A percentile compares a stretch with the other conserved stretches of the same genome.
These are phyloP conservation scores for Pythium vanterpoolii DNA, from an alignment of 352 stramenopile genomes.

Conservation along the genomic window DNA sequence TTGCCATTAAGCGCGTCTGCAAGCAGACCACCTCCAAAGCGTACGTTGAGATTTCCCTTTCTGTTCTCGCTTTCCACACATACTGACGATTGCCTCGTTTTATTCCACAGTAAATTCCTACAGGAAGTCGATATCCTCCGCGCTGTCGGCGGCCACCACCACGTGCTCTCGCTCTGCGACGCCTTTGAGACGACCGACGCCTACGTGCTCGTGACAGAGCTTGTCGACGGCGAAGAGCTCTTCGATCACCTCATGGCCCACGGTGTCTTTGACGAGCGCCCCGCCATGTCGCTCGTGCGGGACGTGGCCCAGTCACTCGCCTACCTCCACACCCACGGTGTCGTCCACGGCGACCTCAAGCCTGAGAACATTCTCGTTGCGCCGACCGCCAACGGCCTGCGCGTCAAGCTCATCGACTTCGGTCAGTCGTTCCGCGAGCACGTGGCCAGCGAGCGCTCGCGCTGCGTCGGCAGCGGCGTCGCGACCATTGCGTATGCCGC, in stretches of 20 bases:
- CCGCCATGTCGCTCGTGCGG: constrained; percentile 17
- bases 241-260: constrained; percentile 29
- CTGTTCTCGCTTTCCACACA: background rate
- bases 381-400: background rate
- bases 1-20: constrained; percentile 35
- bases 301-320: constrained; percentile 23
- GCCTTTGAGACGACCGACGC: constrained; percentile 37
- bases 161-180: constrained; percentile 30
- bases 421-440: constrained; percentile 50
- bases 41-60: constrained; percentile 8
- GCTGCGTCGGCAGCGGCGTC: constrained; percentile 24
- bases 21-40: constrained; percentile 30
- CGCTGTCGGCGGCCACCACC: constrained; percentile 23
- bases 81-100: background rate
- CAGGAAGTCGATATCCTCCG: constrained; percentile 36
- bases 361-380: constrained; percentile 34
- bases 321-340: constrained; percentile 27
- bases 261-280: constrained; percentile 21
- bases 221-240: constrained; percentile 31
- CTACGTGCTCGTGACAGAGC: constrained; percentile 37
- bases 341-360: constrained; percentile 39
- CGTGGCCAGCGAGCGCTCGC: constrained; percentile 16
- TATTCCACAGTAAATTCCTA: constrained; percentile 26
- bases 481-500: constrained; percentile 33
- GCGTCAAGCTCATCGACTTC: constrained; percentile 60